Evolutionary conservation across 306 rosid species (phyloP).

Genomic region (Inga leiocalycina): DNA sequence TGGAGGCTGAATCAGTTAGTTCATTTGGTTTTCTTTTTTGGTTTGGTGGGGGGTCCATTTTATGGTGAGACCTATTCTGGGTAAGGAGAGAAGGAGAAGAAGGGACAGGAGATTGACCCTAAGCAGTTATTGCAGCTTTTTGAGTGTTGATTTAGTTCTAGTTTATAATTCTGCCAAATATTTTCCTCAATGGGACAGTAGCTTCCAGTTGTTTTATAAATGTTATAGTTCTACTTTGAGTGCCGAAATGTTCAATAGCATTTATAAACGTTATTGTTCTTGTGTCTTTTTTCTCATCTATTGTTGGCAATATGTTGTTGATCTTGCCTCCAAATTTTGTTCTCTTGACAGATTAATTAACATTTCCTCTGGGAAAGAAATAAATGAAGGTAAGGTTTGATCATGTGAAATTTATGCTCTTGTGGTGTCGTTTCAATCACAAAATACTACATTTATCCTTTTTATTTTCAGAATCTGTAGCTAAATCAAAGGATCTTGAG

Average conservation of each 20-base stretch:
- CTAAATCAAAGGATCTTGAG: conserved; percentile 51
- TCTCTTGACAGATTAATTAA: conserved; percentile 38
- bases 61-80: background rate
- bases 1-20: background rate
- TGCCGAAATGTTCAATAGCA: too few species aligned
- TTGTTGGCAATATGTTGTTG: conserved; percentile 6
- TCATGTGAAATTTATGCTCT: conserved; percentile 1
- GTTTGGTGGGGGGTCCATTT: background rate
- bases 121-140: background rate
- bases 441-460: background rate
- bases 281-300: background rate
- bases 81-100: background rate
- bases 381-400: conserved; percentile 43
- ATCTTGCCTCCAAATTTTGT: conserved; percentile 15
- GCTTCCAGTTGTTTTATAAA: background rate
- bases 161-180: background rate
- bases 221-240: background rate
- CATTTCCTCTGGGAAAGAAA: conserved; percentile 32
- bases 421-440: background rate
- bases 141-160: background rate
- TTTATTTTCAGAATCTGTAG: conserved; percentile 14
- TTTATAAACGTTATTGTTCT: background rate
- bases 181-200: background rate
- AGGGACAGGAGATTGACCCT: background rate
- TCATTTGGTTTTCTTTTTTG: background rate